Conservation (phyloP, 495 filamentous ascomycete genomes). For the Aspergillus mulundensis region DNA sequence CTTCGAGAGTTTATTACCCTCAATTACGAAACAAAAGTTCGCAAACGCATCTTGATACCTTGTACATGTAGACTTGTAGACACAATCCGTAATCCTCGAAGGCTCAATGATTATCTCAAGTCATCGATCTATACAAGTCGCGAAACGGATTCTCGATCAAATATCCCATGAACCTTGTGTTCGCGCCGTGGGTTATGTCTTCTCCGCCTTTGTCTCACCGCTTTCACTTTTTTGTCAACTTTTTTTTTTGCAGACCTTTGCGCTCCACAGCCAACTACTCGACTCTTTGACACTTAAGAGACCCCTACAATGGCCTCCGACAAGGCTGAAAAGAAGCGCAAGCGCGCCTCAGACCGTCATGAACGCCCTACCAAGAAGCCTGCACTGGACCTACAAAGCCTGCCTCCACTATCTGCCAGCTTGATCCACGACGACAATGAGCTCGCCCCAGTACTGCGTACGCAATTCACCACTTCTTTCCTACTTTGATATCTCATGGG, state of each 20-base stretch:
- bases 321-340: conserved; percentile 67
- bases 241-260: conserved; percentile 17
- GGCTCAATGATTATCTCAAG: no score
- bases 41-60: background rate
- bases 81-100: no score
- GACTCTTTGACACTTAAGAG: background rate
- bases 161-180: no score
- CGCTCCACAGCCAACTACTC: background rate
- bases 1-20: conserved; percentile 32
- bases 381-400: conserved; percentile 44
- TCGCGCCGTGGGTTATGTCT: no score
- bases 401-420: conserved; percentile 50
- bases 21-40: conserved; percentile 26
- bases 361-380: conserved; percentile 62
- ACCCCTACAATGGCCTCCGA: conserved; percentile 45
- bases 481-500: background rate
- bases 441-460: conserved; percentile 66
- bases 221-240: conserved; percentile 23
- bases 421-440: conserved; percentile 53
- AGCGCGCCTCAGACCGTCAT: conserved; percentile 53
- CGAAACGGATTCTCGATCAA: no score
- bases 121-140: no score
- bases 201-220: conserved; percentile 21
- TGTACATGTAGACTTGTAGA: background rate
- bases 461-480: conserved; percentile 5